Evolutionary conservation across 2,329 filamentous ascomycete genomes (phyloP).

Genomic region (Chalara sp.): DNA sequence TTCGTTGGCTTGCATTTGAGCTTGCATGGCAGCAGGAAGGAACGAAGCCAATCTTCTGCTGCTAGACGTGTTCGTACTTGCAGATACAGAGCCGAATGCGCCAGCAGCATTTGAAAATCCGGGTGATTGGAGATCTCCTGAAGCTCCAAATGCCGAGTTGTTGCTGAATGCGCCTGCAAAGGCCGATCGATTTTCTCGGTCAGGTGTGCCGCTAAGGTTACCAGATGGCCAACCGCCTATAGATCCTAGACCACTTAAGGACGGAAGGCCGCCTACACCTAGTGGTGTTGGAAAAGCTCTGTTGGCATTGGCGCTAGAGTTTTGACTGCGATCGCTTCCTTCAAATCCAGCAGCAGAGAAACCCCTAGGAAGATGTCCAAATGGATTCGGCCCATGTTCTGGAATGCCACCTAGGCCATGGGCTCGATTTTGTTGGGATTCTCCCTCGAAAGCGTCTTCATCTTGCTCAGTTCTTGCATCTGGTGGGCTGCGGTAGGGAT

Average conservation of each 20-base stretch:
- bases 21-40: constrained; percentile 84
- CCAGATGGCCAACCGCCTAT: constrained; percentile 43
- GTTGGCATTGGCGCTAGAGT: constrained; percentile 72
- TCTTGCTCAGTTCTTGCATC: constrained; percentile 55
- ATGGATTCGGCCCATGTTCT: constrained; percentile 42
- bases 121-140: constrained; percentile 73
- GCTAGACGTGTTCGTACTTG: constrained; percentile 64
- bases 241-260: constrained; percentile 40
- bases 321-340: constrained; percentile 85
- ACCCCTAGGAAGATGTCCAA: constrained; percentile 47
- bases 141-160: constrained; percentile 72
- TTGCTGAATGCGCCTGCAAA: constrained; percentile 57
- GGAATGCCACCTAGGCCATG: constrained; percentile 46
- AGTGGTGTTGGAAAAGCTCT: constrained; percentile 60
- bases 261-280: constrained; percentile 43
- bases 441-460: constrained; percentile 31
- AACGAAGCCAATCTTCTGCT: constrained; percentile 75
- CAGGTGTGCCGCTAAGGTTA: constrained; percentile 60
- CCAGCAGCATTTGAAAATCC: constrained; percentile 41
- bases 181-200: constrained; percentile 48
- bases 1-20: constrained; percentile 74
- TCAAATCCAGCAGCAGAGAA: constrained; percentile 41
- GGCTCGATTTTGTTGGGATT: constrained; percentile 39
- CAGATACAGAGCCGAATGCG: constrained; percentile 55
- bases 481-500: constrained; percentile 88